A percentile compares a stretch with the other conserved stretches of the same genome.
Conservation (phyloP, 2,329 filamentous ascomycete genomes). For the Didymosphaeria variabile region DNA sequence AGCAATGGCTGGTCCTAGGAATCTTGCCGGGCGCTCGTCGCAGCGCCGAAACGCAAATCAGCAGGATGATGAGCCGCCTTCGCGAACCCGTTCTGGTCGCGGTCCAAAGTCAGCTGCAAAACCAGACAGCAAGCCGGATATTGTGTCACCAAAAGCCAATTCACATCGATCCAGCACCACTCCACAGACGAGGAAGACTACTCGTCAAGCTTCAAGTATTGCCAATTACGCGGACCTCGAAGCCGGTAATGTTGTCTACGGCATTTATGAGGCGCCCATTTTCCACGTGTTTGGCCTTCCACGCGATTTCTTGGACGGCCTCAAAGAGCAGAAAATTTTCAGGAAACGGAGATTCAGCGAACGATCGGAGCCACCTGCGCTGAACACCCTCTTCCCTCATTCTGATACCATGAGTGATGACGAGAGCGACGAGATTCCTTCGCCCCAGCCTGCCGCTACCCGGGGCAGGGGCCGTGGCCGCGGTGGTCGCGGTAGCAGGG, state of each 20-base stretch:
- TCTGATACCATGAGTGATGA: conserved; percentile 28
- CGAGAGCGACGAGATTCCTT: conserved; percentile 33
- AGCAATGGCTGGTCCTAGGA: conserved; percentile 38
- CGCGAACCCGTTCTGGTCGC: conserved; percentile 45
- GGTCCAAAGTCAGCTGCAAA: conserved; percentile 42
- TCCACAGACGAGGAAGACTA: conserved; percentile 42
- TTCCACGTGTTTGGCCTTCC: conserved; percentile 48
- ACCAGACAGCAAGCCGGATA: conserved; percentile 35
- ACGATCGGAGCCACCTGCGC: conserved; percentile 17
- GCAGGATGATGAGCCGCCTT: conserved; percentile 42
- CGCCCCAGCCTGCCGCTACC: conserved; percentile 22
- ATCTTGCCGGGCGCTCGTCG: conserved; percentile 38
- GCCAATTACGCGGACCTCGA: conserved; percentile 41
- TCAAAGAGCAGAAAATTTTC: conserved; percentile 35
- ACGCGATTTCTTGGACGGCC: conserved; percentile 42
- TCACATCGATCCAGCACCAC: conserved; percentile 36
- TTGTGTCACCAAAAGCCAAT: conserved; percentile 35
- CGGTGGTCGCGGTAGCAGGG: conserved; percentile 40
- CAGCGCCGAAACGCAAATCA: conserved; percentile 38
- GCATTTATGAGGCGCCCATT: conserved; percentile 42
- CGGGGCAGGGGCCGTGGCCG: conserved; percentile 35
- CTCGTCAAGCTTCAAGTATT: conserved; percentile 48
- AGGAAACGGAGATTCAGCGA: conserved; percentile 25
- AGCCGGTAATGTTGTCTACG: conserved; percentile 39
- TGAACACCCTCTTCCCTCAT: conserved; percentile 21